Evolutionary conservation across 805 yeast genomes (phyloP).

Genomic region (Huiozyma naganishii): DNA sequence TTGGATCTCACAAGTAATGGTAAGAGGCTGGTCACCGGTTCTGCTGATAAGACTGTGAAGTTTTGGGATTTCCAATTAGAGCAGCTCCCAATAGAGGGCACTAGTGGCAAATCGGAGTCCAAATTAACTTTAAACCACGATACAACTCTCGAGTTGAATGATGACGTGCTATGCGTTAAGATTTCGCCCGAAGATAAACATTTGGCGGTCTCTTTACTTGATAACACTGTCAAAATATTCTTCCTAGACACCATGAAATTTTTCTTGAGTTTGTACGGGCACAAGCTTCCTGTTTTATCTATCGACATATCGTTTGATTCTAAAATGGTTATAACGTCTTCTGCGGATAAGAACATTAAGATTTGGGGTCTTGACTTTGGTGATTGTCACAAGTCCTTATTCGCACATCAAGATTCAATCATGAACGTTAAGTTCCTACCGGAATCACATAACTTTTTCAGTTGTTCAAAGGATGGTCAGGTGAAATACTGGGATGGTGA

Average conservation of each 20-base stretch:
- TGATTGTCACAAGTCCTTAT: conserved; percentile 93
- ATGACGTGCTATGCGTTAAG: conserved; percentile 71
- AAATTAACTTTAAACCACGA: conserved; percentile 56
- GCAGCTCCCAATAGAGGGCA: conserved; percentile 61
- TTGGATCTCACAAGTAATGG: conserved; percentile 83
- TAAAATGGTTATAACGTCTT: conserved; percentile 78
- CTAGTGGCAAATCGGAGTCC: conserved; percentile 36
- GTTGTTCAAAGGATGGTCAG: conserved; percentile 79
- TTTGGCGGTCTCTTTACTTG: conserved; percentile 76
- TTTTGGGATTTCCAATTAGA: conserved; percentile 79
- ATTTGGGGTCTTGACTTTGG: conserved; percentile 99
- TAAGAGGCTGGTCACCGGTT: conserved; percentile 74
- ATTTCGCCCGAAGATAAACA: conserved; percentile 71
- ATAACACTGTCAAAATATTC: conserved; percentile 92
- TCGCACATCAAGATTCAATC: conserved; percentile 94
- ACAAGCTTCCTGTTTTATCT: conserved; percentile 87
- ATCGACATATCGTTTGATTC: conserved; percentile 86
- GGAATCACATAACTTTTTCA: conserved; percentile 78
- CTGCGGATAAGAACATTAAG: conserved; percentile 95
- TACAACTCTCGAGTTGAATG: conserved; percentile 75
- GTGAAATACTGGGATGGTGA: conserved; percentile 98
- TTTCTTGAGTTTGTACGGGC: conserved; percentile 85
- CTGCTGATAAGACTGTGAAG: conserved; percentile 83
- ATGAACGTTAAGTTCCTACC: conserved; percentile 82
- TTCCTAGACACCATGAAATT: conserved; percentile 80